A percentile compares a stretch with the other conserved stretches of the same genome.
Conservation (phyloP, 1,284 basidiomycete species). For the Cutaneotrichosporon mucoides region DNA sequence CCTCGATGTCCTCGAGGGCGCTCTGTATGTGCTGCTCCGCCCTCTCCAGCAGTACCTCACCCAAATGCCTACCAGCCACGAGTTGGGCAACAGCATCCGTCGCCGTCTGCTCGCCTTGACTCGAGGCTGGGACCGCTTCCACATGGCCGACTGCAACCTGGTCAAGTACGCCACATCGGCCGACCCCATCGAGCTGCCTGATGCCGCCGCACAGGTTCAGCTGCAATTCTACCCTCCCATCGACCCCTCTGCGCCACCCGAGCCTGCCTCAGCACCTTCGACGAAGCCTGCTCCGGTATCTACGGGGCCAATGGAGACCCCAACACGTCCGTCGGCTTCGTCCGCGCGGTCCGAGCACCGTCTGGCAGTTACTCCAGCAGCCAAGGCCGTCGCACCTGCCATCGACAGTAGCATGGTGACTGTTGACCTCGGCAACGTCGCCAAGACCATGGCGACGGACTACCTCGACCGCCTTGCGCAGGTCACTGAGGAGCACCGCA, state of each 20-base stretch:
- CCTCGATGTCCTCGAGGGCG: conserved; percentile 77
- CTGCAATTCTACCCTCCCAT: conserved; percentile 49
- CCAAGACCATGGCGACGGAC: conserved; percentile 12
- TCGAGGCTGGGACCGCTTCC: conserved; percentile 28
- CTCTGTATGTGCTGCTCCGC: conserved; percentile 80
- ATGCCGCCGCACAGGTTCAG: conserved; percentile 36
- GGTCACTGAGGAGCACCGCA: conserved; percentile 63
- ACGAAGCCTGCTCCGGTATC: background rate
- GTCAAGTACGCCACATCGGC: conserved; percentile 40
- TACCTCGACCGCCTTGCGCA: conserved; percentile 64
- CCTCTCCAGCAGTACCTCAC: conserved; percentile 92
- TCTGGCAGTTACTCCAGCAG: background rate
- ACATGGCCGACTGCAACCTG: conserved; percentile 47
- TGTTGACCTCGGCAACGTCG: conserved; percentile 36
- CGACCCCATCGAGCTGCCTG: conserved; percentile 7
- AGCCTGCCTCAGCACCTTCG: background rate
- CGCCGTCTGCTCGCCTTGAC: conserved; percentile 46
- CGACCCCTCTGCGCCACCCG: conserved; percentile 4
- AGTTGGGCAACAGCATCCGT: conserved; percentile 46
- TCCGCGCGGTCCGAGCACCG: conserved; percentile 8
- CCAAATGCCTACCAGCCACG: conserved; percentile 65
- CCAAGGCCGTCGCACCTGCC: background rate
- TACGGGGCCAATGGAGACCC: conserved; percentile 21
- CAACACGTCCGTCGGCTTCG: conserved; percentile 16
- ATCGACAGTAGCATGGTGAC: conserved; percentile 24